Percentiles rank a stretch among this genome's conserved stretches.
These are phyloP conservation scores for Fusarium sp. DNA, from an alignment of 2,329 filamentous ascomycete species.

Conservation along the genomic window DNA sequence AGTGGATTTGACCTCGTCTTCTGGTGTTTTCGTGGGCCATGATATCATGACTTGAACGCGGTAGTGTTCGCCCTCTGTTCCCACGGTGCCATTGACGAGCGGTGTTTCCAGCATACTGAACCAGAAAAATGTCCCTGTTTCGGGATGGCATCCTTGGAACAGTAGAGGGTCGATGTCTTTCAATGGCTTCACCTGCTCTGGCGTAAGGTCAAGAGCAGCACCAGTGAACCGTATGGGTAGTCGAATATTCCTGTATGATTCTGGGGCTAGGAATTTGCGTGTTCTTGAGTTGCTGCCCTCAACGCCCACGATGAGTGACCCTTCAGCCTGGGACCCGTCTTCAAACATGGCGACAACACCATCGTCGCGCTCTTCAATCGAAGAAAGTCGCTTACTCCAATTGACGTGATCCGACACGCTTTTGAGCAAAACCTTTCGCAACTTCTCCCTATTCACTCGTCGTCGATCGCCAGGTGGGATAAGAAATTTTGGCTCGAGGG, in stretches of 20 bases:
- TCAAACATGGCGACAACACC: background rate
- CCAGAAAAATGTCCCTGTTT: constrained; percentile 6
- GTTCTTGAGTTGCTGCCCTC: constrained; percentile 20
- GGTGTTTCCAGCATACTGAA: constrained; percentile 12
- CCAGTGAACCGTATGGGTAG: background rate
- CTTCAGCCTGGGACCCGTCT: background rate
- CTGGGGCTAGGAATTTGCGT: background rate
- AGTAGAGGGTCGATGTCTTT: constrained; percentile 14
- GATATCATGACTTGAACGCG: constrained; percentile 17
- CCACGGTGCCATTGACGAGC: background rate
- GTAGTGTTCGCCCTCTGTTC: background rate
- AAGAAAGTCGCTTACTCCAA: constrained; percentile 13
- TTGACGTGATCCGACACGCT: background rate
- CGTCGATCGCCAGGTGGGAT: constrained; percentile 5
- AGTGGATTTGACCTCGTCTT: constrained; percentile 8
- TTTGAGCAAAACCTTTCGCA: constrained; percentile 5
- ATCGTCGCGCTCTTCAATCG: background rate
- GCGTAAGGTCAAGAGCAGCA: constrained; percentile 8
- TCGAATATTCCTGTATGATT: constrained; percentile 7
- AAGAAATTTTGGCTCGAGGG: constrained; percentile 8
- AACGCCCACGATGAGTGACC: constrained; percentile 4
- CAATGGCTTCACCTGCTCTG: constrained; percentile 12
- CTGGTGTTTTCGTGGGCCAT: constrained; percentile 1
- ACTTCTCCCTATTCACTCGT: constrained; percentile 16
- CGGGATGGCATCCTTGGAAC: constrained; percentile 3